A percentile compares a stretch with the other conserved stretches of the same genome.
These are phyloP conservation scores for Talaromyces sp. DNA, from an alignment of 2,329 filamentous ascomycete genomes.

Conservation along the genomic window DNA sequence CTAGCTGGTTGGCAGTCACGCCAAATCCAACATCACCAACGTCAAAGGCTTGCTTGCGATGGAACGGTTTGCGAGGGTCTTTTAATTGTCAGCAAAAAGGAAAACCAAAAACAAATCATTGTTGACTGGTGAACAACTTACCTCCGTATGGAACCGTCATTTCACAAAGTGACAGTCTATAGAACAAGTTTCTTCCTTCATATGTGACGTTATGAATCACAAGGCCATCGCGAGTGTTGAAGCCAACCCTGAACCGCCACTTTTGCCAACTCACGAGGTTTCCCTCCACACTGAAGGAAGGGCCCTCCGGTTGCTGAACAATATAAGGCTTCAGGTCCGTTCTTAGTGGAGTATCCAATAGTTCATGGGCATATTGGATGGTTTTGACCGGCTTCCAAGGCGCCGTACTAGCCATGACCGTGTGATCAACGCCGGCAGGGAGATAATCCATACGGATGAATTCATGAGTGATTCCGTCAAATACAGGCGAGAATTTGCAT, in stretches of 20 bases:
- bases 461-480: conserved; percentile 59
- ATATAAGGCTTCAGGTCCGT: conserved; percentile 61
- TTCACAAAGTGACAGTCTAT: conserved; percentile 61
- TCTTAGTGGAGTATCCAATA: conserved; percentile 43
- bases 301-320: conserved; percentile 61
- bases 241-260: conserved; percentile 58
- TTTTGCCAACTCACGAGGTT: conserved; percentile 62
- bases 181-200: conserved; percentile 61
- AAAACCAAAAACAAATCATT: too few relatives aligned
- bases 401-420: conserved; percentile 46
- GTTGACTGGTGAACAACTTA: conserved; percentile 10
- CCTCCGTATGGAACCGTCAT: conserved; percentile 53
- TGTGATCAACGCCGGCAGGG: conserved; percentile 62
- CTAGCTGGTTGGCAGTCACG: conserved; percentile 64
- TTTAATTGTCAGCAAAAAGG: neutral
- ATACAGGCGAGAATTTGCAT: conserved; percentile 35
- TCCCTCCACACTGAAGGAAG: conserved; percentile 56
- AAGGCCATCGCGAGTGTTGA: conserved; percentile 62
- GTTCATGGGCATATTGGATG: conserved; percentile 51
- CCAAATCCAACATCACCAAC: conserved; percentile 64
- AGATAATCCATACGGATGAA: conserved; percentile 66
- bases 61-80: conserved; percentile 63
- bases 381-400: conserved; percentile 54
- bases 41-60: conserved; percentile 68
- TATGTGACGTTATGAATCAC: conserved; percentile 64